phyloP scores from a whole-genome alignment of 176 grass and related monocot genomes.

The Aegilops speltoides region DNA sequence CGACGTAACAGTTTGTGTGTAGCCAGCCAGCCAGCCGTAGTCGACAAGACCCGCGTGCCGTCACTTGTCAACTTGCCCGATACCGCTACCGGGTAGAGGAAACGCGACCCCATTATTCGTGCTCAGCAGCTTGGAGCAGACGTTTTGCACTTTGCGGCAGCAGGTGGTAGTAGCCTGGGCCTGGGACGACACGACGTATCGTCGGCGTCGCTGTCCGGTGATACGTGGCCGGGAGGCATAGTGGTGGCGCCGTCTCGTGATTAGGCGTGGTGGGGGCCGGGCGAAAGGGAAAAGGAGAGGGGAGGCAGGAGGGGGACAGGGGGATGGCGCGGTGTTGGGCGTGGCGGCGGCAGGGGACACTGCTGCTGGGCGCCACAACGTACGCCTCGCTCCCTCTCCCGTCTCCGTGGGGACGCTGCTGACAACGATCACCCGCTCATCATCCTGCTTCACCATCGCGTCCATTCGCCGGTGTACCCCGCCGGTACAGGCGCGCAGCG shows the following conservation, averaged over 20 bases:
- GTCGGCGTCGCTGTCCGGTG: not conserved
- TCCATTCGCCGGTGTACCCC: not conserved
- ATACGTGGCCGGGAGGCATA: no score
- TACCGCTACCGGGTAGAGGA: no score
- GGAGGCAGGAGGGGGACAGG: slow-evolving; percentile 5
- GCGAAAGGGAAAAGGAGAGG: not conserved
- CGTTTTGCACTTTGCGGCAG: not conserved
- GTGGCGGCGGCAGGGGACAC: slow-evolving; percentile 29
- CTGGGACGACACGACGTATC: not conserved
- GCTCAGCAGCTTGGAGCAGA: not conserved
- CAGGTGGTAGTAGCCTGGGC: not conserved
- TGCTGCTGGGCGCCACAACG: not conserved
- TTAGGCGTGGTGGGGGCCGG: not conserved
- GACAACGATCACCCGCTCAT: not conserved
- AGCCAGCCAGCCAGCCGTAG: not conserved
- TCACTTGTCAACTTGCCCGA: not conserved
- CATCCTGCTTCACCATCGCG: not conserved
- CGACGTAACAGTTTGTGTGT: slow-evolving; percentile 23
- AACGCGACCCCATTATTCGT: not conserved
- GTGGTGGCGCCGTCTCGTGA: not conserved
- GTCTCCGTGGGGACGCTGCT: not conserved
- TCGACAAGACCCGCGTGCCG: not conserved
- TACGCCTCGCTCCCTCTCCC: not conserved
- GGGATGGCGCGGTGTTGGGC: slow-evolving; percentile 4
- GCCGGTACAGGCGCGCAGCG: not conserved